These are phyloP conservation scores for Dictyostelium citrinum DNA, from an alignment of 78 protist genomes.

Conservation along the genomic window DNA sequence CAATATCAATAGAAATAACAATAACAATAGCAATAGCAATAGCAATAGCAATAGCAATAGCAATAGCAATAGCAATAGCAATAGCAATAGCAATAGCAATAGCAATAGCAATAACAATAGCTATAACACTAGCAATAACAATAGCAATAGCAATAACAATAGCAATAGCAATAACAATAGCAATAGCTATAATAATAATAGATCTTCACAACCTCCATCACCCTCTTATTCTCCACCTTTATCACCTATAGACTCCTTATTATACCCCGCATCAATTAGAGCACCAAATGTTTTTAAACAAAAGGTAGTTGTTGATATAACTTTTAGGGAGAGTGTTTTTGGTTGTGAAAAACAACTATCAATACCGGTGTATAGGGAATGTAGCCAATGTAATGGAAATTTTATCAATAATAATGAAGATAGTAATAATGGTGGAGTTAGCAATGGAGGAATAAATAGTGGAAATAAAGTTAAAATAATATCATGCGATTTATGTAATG, in stretches of 20 bases:
- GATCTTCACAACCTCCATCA: not conserved
- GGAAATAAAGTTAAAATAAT: not conserved
- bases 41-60: not conserved
- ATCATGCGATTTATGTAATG: conserved; percentile 6
- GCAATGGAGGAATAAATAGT: not conserved
- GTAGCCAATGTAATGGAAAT: conserved; percentile 4
- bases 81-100: not conserved
- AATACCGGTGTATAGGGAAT: not conserved
- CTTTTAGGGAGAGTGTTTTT: conserved; percentile 34
- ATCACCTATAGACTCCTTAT: not conserved
- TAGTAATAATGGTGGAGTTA: not conserved
- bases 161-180: not conserved
- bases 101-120: not conserved
- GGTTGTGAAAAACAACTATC: conserved; percentile 29
- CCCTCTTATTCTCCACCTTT: not conserved
- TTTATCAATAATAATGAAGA: not conserved
- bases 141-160: not conserved
- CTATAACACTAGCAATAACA: not conserved
- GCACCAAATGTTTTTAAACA: not conserved
- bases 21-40: not conserved
- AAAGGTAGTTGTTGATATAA: not conserved
- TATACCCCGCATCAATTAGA: not conserved
- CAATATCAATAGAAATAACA: not conserved
- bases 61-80: not conserved
- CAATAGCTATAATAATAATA: not conserved